Base-by-base conservation (phyloP, 2,329 filamentous ascomycete genomes). In the Periconia sp. region DNA sequence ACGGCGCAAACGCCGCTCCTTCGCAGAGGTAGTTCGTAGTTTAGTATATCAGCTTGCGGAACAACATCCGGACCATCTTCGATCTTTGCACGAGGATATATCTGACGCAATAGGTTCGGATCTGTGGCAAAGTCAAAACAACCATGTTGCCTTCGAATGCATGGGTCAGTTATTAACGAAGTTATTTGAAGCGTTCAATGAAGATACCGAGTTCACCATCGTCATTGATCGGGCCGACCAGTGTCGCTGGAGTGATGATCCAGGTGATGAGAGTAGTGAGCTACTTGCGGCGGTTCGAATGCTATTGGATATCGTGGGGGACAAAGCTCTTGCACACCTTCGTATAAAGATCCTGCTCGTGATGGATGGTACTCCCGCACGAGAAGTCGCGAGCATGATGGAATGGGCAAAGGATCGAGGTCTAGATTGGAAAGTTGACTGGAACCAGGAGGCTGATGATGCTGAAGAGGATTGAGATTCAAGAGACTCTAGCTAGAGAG, bases 391-490 rank as follows among this genome's bases (percentile, higher is more conserved):
- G 31, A 34, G 12, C 7, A 5, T 34, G 17, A 38, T 38, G 21
- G 22, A n/a, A n/a, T n/a, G 23, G 15, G 25, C 4, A 28, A 12
- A n/a, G n/a, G 23, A 25, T 2, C 35, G 35, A 12, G 15, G 26
- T 11, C 26, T 38, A 7, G 35, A 38, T 13, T 29, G 35, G 22
- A 26, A 26, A n/a, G 23, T 28, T 18, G 17, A 38, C 24, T 28
- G 17, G 26, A 17, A 28, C 21, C 35, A 38, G 21, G 12, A 7
- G 9, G 9, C 12, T 13, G 15, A 21, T 8, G 21, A 38, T n/a
- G 12, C n/a, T 17, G 19, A 9, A 38, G 8, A 16, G 11, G 5
- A 18, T 19, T 8, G 18, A n/a, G n/a, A n/a, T n/a, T n/a, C n/a
- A n/a, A n/a, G n/a, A n/a, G n/a, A n/a, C n/a, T n/a, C n/a, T n/a